Percentiles rank a stretch among this genome's conserved stretches.
phyloP scores from a whole-genome alignment of 768 basidiomycete genomes.

The Sporobolomyces pararoseus region DNA sequence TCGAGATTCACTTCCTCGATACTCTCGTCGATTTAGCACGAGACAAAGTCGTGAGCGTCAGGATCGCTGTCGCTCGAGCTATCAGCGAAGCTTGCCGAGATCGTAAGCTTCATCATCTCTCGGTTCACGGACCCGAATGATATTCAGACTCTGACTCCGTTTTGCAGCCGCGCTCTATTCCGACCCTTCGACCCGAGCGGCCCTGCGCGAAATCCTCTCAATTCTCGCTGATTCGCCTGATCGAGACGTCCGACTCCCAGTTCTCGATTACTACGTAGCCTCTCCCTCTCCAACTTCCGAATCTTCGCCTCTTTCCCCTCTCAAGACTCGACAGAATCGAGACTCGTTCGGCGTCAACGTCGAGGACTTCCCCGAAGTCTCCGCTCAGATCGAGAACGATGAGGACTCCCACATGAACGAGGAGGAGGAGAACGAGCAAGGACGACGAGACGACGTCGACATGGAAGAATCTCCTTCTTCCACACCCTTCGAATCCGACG shows the following conservation, averaged over 20 bases:
- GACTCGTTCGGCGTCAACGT: not conserved
- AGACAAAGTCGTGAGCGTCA: slow-evolving; percentile 75
- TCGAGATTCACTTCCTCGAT: slow-evolving; percentile 55
- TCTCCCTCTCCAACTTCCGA: not conserved
- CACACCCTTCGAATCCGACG: slow-evolving; percentile 1
- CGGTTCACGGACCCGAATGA: not conserved
- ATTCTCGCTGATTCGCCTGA: slow-evolving; percentile 14
- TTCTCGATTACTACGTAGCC: slow-evolving; percentile 13
- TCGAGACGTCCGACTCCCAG: slow-evolving; percentile 22
- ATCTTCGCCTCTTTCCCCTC: not conserved
- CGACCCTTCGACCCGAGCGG: slow-evolving; percentile 1
- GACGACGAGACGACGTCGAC: not conserved
- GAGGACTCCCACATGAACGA: slow-evolving; percentile 12
- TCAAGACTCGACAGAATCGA: not conserved
- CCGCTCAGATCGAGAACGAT: not conserved
- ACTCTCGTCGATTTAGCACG: slow-evolving; percentile 58
- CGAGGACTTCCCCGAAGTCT: not conserved
- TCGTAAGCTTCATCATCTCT: slow-evolving; percentile 35
- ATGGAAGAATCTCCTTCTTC: not conserved
- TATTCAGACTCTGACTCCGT: not conserved
- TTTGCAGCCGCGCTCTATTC: slow-evolving; percentile 23
- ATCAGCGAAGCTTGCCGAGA: slow-evolving; percentile 52
- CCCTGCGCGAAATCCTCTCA: slow-evolving; percentile 19
- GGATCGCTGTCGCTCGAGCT: slow-evolving; percentile 78
- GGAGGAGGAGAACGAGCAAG: slow-evolving; percentile 10